Evolutionary conservation across 768 basidiomycete species (phyloP), one percentile per base, ranked within the genome.

Genomic region (Collybia sp.): DNA sequence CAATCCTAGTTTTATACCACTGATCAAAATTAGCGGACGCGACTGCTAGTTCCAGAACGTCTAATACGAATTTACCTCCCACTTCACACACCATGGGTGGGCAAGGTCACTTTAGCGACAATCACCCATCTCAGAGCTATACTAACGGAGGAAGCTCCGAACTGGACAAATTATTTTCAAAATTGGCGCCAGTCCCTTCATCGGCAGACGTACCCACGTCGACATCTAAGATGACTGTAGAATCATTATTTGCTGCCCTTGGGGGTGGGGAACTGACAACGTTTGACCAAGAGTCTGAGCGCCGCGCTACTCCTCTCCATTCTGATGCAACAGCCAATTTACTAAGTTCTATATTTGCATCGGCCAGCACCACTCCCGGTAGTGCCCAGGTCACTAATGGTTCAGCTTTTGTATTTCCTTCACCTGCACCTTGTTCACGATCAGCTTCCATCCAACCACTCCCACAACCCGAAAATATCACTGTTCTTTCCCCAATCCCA

Each of bases 311-410:
- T 45, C 46, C 19, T 38, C 40, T 13, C 30, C 41, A 15, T 18
- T 33, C 50, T 34, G 34, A 50, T 43, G 34, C 50, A 54, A 18
- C 57, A 48, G 44, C 58, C 40, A 67, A 76, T 13, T 69, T 90
- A 30, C 66, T 90, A 12, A 71, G 85, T 52, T 73, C 77, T 11
- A 85, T 90, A 35, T 89, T 90, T 58, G 87, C 87, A 2, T 89
- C 86, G 5, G 87, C 80, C 5, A 65, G 50, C 47, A 19, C 51
- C 49, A 19, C 47, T 48, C 9, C 33, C 52, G 33, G 53, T 50
- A 43, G 50, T 51, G 2, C 50, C 49, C 3, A 56, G 50, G 12
- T 52, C 57, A 30, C 56, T 50, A 48, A 52, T 32, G 45, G 4
- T 32, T 40, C 34, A 18, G 46, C 33, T 31, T 41, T 11, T 43